A percentile compares a stretch with the other conserved stretches of the same genome.
Conservation (phyloP, 345 rosid species). For the Gossypium mustelinum region DNA sequence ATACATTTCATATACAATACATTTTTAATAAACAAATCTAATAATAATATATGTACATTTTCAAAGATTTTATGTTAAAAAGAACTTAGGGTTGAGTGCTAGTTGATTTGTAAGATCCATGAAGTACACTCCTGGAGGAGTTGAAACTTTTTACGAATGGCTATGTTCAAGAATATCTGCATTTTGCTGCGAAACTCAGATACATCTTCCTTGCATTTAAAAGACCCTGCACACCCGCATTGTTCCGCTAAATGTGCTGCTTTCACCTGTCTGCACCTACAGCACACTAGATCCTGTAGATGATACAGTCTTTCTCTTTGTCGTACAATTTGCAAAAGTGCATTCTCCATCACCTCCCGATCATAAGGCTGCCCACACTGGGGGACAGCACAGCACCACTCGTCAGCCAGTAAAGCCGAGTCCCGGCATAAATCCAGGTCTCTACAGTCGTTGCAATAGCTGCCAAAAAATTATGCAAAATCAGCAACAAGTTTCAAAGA, state of each 20-base stretch:
- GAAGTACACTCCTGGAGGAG: conserved; percentile 10
- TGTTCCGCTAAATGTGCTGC: conserved; percentile 79
- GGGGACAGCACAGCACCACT: conserved; percentile 71
- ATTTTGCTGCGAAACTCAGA: neutral
- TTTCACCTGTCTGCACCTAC: conserved; percentile 85
- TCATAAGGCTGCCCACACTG: conserved; percentile 87
- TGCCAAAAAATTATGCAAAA: conserved; percentile 30
- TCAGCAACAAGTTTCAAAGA: conserved; percentile 13
- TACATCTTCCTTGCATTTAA: conserved; percentile 16
- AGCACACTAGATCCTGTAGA: conserved; percentile 79
- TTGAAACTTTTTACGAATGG: conserved; percentile 6
- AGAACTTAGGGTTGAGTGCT: neutral
- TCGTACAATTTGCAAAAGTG: conserved; percentile 77
- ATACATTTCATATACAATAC: neutral
- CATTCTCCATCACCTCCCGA: conserved; percentile 70
- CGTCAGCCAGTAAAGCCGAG: conserved; percentile 55
- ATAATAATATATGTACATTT: neutral
- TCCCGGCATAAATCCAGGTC: conserved; percentile 87
- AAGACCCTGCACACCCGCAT: conserved; percentile 80
- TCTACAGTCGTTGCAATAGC: conserved; percentile 89
- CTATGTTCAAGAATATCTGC: conserved; percentile 9
- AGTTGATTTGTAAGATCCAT: conserved; percentile 8
- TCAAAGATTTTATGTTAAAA: conserved; percentile 1
- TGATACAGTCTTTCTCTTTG: conserved; percentile 81
- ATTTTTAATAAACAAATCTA: neutral